A percentile compares a stretch with the other conserved stretches of the same genome.
Conservation (phyloP, 2,329 filamentous ascomycete genomes). For the Monascus ruber region DNA sequence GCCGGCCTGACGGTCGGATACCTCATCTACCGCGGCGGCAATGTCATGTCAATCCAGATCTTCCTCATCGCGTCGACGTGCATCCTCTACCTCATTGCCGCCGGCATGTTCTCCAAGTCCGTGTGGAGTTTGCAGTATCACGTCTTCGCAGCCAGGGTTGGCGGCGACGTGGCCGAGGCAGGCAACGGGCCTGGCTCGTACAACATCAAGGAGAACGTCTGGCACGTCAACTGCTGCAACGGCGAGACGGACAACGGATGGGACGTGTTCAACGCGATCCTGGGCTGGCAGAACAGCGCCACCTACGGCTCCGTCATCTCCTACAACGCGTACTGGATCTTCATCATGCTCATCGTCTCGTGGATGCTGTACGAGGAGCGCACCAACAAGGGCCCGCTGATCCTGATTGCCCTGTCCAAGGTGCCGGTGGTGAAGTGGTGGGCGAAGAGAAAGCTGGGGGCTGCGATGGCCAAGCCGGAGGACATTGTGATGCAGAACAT, state of each 20-base stretch:
- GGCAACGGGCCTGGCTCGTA: slow-evolving; percentile 64
- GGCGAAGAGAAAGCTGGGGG: slow-evolving; percentile 7
- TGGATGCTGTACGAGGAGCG: slow-evolving; percentile 5
- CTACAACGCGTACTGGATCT: slow-evolving; percentile 80
- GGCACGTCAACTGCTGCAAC: slow-evolving; percentile 79
- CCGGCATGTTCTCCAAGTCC: slow-evolving; percentile 65
- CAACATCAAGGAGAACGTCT: slow-evolving; percentile 64
- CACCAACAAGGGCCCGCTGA: not conserved
- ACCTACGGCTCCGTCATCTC: slow-evolving; percentile 77
- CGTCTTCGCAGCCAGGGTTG: slow-evolving; percentile 28
- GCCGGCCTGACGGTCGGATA: slow-evolving; percentile 60
- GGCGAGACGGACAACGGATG: slow-evolving; percentile 62
- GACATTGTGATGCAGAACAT: slow-evolving; percentile 3
- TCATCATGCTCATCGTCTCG: slow-evolving; percentile 39
- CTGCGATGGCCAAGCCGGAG: slow-evolving; percentile 4
- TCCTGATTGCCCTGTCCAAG: slow-evolving; percentile 8
- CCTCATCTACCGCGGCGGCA: slow-evolving; percentile 67
- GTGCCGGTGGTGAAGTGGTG: slow-evolving; percentile 12
- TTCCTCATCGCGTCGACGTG: slow-evolving; percentile 77
- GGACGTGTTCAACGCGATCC: slow-evolving; percentile 75
- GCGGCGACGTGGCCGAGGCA: slow-evolving; percentile 46
- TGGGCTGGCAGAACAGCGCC: slow-evolving; percentile 81
- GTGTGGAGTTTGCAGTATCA: slow-evolving; percentile 66
- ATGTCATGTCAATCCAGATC: slow-evolving; percentile 54
- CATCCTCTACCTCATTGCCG: slow-evolving; percentile 72